Evolutionary conservation across 805 yeast species (phyloP), one percentile per base, ranked within the genome.

Genomic region (Cyberlindnera petersonii): DNA sequence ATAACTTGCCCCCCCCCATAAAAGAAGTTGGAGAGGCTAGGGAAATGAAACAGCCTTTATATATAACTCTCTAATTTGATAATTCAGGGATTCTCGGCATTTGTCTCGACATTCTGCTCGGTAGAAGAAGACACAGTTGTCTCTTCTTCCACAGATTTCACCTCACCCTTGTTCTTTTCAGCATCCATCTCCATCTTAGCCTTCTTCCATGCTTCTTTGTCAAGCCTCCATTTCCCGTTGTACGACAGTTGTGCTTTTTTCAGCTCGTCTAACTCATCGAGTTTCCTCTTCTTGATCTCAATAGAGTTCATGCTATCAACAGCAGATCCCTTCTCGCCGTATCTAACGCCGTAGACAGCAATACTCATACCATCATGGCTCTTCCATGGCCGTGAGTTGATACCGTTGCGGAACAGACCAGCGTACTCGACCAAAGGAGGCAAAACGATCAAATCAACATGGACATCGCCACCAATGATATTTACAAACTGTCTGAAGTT

Each of bases 311-410:
- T 26, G 14, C 40, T 36, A 7, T 54, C 58, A 10, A 48, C 49
- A 5, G 58, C 47, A 24, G 58, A 52, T n/a, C 46, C 43, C 43
- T 51, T 50, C 30, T 55, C 60, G 6, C 60, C 60, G 29, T 63
- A 53, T 14, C 60, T 50, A 11, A 67, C 60, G 7, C 63, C 58
- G 47, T 73, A 75, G 3, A 93, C 65, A 5, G 82, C 79, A 40
- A 72, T 68, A 27, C 95, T 82, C 31, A 79, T 71, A 2, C 98
- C 98, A 55, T 84, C 86, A 57, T 91, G 98, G 6, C 62, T 62
- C 2, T 58, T 55, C 97, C 98, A 91, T 4, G 75, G 60, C 35
- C 97, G 71, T 2, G 95, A 77, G 52, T 78, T 76, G 44, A 89
- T 63, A 6, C 84, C 89, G 59, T 84, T 70, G 33, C 84, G 71